phyloP scores from a whole-genome alignment of 2,329 filamentous ascomycete genomes.

The Fusarium nurragi region DNA sequence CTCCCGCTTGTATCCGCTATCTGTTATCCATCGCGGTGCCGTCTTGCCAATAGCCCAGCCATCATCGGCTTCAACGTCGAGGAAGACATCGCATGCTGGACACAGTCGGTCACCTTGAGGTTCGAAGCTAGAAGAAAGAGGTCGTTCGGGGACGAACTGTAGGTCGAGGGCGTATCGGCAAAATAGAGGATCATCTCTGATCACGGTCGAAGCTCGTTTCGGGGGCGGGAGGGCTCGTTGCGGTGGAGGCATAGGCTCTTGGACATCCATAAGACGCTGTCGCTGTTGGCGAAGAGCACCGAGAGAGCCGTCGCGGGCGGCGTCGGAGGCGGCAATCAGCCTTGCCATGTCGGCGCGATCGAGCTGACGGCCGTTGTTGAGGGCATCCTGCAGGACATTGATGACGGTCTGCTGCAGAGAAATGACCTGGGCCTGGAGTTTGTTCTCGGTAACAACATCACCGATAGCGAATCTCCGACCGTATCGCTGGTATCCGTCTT shows the following conservation, averaged over 20 bases:
- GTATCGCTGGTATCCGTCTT: conserved; percentile 38
- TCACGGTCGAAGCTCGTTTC: conserved; percentile 5
- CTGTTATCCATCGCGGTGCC: conserved; percentile 10
- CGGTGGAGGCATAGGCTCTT: neutral
- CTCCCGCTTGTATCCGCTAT: conserved; percentile 27
- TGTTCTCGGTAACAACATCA: conserved; percentile 41
- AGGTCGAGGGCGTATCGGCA: conserved; percentile 41
- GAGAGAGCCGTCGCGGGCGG: conserved; percentile 36
- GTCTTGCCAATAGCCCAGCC: conserved; percentile 39
- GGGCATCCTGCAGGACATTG: conserved; percentile 39
- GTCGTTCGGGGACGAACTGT: conserved; percentile 22
- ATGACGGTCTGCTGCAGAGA: conserved; percentile 43
- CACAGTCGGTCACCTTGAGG: conserved; percentile 29
- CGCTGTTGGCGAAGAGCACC: conserved; percentile 37
- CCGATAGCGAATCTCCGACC: conserved; percentile 38
- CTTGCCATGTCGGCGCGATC: conserved; percentile 37
- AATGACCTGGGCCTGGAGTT: conserved; percentile 41
- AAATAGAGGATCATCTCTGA: conserved; percentile 28
- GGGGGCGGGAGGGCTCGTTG: neutral
- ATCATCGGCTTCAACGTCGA: conserved; percentile 35
- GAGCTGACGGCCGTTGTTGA: conserved; percentile 34
- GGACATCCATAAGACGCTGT: conserved; percentile 26
- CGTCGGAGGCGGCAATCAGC: conserved; percentile 39
- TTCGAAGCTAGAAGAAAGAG: conserved; percentile 30
- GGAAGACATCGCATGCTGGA: conserved; percentile 30